Conservation (phyloP, 495 filamentous ascomycete species). For the Achaetomiella virescens region DNA sequence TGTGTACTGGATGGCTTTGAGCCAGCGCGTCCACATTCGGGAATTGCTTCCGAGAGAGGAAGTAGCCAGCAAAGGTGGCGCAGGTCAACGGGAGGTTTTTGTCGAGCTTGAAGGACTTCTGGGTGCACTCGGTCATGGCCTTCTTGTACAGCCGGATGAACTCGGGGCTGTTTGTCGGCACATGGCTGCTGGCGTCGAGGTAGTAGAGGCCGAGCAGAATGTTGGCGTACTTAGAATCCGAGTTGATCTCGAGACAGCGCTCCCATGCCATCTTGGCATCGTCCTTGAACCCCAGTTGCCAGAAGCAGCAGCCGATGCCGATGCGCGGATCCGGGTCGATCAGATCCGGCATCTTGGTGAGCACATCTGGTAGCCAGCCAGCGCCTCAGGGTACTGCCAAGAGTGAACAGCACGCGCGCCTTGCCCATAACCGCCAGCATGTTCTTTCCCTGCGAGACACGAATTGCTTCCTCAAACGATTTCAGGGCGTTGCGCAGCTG, state of each 20-base stretch:
- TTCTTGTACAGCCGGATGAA: conserved; percentile 81
- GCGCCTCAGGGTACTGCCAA: conserved; percentile 74
- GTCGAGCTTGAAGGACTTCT: conserved; percentile 91
- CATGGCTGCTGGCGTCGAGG: conserved; percentile 72
- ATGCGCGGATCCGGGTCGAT: conserved; percentile 94
- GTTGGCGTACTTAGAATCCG: conserved; percentile 84
- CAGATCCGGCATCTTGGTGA: conserved; percentile 76
- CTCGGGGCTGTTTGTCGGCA: conserved; percentile 64
- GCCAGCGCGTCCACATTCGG: conserved; percentile 76
- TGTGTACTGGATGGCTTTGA: conserved; percentile 87
- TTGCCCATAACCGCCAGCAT: conserved; percentile 86
- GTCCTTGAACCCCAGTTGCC: conserved; percentile 90
- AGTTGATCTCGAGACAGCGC: conserved; percentile 75
- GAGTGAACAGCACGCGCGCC: conserved; percentile 73
- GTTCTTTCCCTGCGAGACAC: conserved; percentile 75
- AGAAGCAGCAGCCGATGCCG: conserved; percentile 90
- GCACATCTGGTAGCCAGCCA: conserved; percentile 81
- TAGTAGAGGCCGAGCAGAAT: conserved; percentile 85
- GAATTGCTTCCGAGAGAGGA: conserved; percentile 70
- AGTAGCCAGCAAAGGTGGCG: conserved; percentile 81
- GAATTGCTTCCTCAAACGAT: conserved; percentile 86
- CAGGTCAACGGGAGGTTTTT: conserved; percentile 88
- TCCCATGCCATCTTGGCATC: conserved; percentile 89
- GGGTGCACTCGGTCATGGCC: conserved; percentile 89
- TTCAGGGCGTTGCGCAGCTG: conserved; percentile 76